phyloP scores from a whole-genome alignment of 495 filamentous ascomycete genomes.

The Clavariopsis aquatica region DNA sequence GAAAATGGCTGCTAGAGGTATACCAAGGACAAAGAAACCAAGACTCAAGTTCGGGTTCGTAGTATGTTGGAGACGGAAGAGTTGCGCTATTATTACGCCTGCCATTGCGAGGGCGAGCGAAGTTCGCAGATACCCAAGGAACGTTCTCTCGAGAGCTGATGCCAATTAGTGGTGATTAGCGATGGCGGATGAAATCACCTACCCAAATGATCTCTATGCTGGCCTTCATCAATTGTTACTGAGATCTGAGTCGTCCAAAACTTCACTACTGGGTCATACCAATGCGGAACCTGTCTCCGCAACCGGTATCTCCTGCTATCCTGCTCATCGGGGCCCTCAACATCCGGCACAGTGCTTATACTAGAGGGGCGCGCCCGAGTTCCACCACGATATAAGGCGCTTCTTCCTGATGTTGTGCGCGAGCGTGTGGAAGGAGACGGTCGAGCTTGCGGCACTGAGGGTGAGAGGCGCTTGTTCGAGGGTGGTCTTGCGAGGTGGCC shows the following conservation, averaged over 20 bases:
- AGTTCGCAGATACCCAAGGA: slow-evolving; percentile 75
- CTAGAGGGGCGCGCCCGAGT: not conserved
- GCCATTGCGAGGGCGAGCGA: slow-evolving; percentile 68
- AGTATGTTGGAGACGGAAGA: slow-evolving; percentile 65
- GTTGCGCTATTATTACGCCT: slow-evolving; percentile 66
- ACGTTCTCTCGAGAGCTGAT: slow-evolving; percentile 76
- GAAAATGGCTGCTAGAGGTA: slow-evolving; percentile 63
- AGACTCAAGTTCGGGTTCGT: slow-evolving; percentile 48
- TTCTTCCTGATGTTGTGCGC: slow-evolving; percentile 1
- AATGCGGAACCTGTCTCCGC: slow-evolving; percentile 34
- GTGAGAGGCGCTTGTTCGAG: not conserved
- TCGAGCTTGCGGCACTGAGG: not conserved
- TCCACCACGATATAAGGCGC: not conserved
- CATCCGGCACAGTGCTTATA: slow-evolving; percentile 26
- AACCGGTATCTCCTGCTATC: slow-evolving; percentile 27
- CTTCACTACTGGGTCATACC: slow-evolving; percentile 42
- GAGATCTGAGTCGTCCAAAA: slow-evolving; percentile 53
- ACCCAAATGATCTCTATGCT: slow-evolving; percentile 59
- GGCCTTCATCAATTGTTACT: slow-evolving; percentile 48
- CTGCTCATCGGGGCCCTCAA: slow-evolving; percentile 10
- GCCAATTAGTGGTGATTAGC: slow-evolving; percentile 1
- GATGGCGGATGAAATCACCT: slow-evolving; percentile 33
- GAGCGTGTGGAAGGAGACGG: slow-evolving; percentile 13
- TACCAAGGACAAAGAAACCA: slow-evolving; percentile 64
- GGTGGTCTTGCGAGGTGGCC: not conserved